Base-by-base conservation (phyloP, 768 basidiomycete species). In the Suillus lakei region DNA sequence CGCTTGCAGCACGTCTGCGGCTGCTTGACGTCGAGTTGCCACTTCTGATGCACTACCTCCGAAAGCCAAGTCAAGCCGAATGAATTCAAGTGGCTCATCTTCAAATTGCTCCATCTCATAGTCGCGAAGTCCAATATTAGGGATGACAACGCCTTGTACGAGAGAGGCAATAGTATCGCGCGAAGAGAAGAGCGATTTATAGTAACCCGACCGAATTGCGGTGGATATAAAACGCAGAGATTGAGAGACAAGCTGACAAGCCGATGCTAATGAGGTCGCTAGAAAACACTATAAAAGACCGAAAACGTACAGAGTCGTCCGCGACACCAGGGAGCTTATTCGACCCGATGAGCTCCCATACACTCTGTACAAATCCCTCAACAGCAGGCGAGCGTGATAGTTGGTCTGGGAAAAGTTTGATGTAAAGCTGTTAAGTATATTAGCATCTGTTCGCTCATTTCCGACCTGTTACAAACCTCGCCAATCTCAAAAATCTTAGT, bases 91-190 rank as follows among this genome's bases (percentile, higher is more conserved):
- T 0, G 98, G 96, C 69, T 98, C 96, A 66, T 99, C 98, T 77
- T 98, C 96, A 72, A 99, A 99, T 76, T 95, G 90, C 71, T 99
- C 98, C 59, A 93, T 85, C 63, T 98, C 96, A 69, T 95, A 92
- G 44, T 92, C 90, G 66, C 96, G 86, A 16, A 99, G 82, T 16
- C 86, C 82, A 65, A 98, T 93, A 71, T 98, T 98, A n/a, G 97
- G 96, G 32, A 99, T 84, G 30, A 98, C 91, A 64, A 99, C 94
- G 61, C 93, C 91, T 76, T 95, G 89, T 6, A 95, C 88, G 63
- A 99, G 88, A 3, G 88, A 86, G 15, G 88, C 86, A 63, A 98
- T 90, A 1, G 91, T 95, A 1, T 91, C 90, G n/a, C 83, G 83
- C 2, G 91, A 82, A 58, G 93, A 92, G 75, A 98, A 96, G 15